These are phyloP conservation scores for Trypanosoma platydactyli DNA, from an alignment of 208 protist genomes.

Conservation along the genomic window DNA sequence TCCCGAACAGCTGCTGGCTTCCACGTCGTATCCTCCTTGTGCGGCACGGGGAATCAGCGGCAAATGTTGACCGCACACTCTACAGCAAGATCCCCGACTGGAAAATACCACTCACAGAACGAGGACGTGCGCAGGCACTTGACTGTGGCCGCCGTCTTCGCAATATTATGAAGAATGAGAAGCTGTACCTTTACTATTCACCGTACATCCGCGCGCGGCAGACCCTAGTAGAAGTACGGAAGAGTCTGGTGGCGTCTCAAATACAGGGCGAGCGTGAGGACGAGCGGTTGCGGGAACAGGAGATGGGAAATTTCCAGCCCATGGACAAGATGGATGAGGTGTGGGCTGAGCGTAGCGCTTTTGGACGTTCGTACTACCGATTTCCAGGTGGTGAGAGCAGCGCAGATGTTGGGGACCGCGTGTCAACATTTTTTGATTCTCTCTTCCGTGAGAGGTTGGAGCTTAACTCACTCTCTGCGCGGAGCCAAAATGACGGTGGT, in stretches of 20 bases:
- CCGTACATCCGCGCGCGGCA: slow-evolving; percentile 86
- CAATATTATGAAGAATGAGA: slow-evolving; percentile 74
- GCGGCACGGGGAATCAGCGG: slow-evolving; percentile 82
- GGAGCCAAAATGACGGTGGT: slow-evolving; percentile 25
- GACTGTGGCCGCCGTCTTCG: slow-evolving; percentile 80
- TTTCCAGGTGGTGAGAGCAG: slow-evolving; percentile 91
- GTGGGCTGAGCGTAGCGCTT: slow-evolving; percentile 66
- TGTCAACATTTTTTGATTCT: slow-evolving; percentile 88
- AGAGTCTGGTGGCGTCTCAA: slow-evolving; percentile 58
- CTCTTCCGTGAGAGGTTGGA: slow-evolving; percentile 72
- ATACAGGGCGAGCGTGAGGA: slow-evolving; percentile 90
- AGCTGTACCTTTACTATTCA: slow-evolving; percentile 88
- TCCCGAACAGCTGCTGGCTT: slow-evolving; percentile 49
- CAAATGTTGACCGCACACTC: slow-evolving; percentile 77
- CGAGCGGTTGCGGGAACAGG: slow-evolving; percentile 92
- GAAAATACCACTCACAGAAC: slow-evolving; percentile 82
- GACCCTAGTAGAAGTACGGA: slow-evolving; percentile 83
- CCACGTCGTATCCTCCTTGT: slow-evolving; percentile 80
- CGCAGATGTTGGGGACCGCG: slow-evolving; percentile 89
- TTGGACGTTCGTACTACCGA: slow-evolving; percentile 90
- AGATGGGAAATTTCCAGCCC: slow-evolving; percentile 93
- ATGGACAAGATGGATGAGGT: slow-evolving; percentile 68
- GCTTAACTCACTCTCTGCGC: slow-evolving; percentile 35
- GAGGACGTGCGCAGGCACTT: slow-evolving; percentile 77
- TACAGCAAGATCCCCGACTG: slow-evolving; percentile 90